Evolutionary conservation across 139 green algal genomes (phyloP).

Genomic region (Ettlia oleoabundans): DNA sequence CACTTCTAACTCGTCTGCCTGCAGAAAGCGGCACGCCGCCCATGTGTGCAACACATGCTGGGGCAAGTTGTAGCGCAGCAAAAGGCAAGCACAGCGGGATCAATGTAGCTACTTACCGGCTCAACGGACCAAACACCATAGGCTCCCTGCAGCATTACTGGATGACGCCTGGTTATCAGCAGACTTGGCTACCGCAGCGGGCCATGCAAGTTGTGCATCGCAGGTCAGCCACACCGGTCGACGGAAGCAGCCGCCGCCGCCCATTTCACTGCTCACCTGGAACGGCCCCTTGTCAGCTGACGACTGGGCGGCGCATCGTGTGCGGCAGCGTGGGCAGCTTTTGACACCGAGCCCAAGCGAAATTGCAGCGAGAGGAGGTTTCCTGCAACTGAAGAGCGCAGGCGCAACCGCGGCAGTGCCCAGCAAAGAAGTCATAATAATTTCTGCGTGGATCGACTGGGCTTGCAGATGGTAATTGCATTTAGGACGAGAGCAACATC

Average conservation of each 20-base stretch:
- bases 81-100: no score
- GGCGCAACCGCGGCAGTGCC: no score
- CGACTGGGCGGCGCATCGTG: background rate
- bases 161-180: no score
- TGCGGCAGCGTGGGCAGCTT: no score
- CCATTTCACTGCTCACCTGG: background rate
- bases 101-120: background rate
- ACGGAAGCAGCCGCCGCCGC: background rate
- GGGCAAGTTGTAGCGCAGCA: background rate
- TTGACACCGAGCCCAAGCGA: no score
- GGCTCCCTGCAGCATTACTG: background rate
- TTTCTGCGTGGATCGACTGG: no score
- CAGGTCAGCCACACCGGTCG: background rate
- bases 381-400: no score
- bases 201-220: background rate
- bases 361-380: background rate
- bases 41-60: background rate
- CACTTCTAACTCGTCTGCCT: constrained; percentile 22
- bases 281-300: background rate
- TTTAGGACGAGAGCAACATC: no score
- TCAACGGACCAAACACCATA: constrained; percentile 13
- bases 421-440: no score
- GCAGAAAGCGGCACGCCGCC: no score
- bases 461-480: no score
- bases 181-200: no score